Conservation (phyloP, 306 rosid genomes). For the Quercus mongolica region DNA sequence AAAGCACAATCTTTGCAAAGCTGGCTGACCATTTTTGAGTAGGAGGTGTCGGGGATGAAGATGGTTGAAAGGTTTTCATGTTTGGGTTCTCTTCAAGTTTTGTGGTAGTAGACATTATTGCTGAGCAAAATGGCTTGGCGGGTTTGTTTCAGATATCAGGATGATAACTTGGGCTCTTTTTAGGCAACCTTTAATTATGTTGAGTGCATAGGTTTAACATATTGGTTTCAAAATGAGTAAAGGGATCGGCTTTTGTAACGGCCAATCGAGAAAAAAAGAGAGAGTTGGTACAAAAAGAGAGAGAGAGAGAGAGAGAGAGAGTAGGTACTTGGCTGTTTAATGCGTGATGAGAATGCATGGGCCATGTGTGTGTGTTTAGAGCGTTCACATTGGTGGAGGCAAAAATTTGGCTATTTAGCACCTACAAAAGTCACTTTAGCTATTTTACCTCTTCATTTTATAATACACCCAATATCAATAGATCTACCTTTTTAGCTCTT, state of each 20-base stretch:
- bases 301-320: too few relatives aligned
- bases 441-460: too few relatives aligned
- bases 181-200: constrained; percentile 9
- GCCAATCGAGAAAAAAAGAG: constrained; percentile 27
- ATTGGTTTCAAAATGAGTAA: constrained; percentile 6
- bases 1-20: constrained; percentile 16
- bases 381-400: too few relatives aligned
- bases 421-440: too few relatives aligned
- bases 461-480: too few relatives aligned
- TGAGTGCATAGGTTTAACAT: constrained; percentile 40
- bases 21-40: constrained; percentile 27
- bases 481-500: too few relatives aligned
- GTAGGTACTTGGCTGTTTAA: constrained; percentile 24
- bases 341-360: constrained; percentile 40
- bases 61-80: constrained; percentile 8
- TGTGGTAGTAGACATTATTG: constrained; percentile 41
- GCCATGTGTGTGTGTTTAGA: neutral
- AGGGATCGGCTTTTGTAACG: constrained; percentile 20
- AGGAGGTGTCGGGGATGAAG: constrained; percentile 8
- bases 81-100: constrained; percentile 26
- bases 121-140: constrained; percentile 12
- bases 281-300: neutral
- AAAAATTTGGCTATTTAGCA: too few relatives aligned
- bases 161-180: neutral
- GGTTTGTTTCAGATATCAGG: constrained; percentile 2